Evolutionary conservation across 2,329 filamentous ascomycete genomes (phyloP), one percentile per base, ranked within the genome.

Genomic region (Pseudogymnoascus sp.): DNA sequence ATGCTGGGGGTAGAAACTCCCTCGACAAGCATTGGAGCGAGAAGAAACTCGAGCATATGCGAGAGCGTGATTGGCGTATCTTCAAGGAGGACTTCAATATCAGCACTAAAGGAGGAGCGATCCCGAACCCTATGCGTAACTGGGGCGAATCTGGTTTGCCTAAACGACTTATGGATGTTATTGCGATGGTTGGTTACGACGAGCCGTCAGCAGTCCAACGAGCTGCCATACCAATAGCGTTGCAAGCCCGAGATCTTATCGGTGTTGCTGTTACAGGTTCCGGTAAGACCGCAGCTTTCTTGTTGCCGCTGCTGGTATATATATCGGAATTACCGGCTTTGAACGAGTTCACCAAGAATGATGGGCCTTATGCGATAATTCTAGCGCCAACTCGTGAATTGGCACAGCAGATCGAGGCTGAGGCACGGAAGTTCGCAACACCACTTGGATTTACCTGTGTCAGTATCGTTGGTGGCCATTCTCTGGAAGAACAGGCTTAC

Each of bases 51-150:
- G 86, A 90, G 12, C 90, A 96, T 70, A 99, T 99, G 94, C 90
- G 91, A 66, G 92, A 97, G 77, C 84, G 94, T 73, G 94, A 99
- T 76, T 99, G 94, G 94, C 90, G 94, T 72, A 97, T 99, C 69
- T 97, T 99, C 85, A 99, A 97, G 77, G 94, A 97, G 75, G 92
- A 99, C 75, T 97, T 96, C 78, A 95, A 94, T 69, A 99, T 99
- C 73, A 83, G 88, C 41, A 97, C 92, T 7, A 97, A 96, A 75
- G 94, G 94, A 63, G 93, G 93, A 45, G 82, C 83, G 25, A 91
- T 97, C 62, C 94, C 94, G 0, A 93, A 97, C 70, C 94, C 94
- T 0, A 97, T 99, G 92, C 91, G 94, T 59, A 91, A 82, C 68
- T 99, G 94, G 94, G 73, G 83, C 55, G 94, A 99, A 75, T 96